phyloP scores from a whole-genome alignment of 2,329 filamentous ascomycete genomes.

The Fusarium nurragi region DNA sequence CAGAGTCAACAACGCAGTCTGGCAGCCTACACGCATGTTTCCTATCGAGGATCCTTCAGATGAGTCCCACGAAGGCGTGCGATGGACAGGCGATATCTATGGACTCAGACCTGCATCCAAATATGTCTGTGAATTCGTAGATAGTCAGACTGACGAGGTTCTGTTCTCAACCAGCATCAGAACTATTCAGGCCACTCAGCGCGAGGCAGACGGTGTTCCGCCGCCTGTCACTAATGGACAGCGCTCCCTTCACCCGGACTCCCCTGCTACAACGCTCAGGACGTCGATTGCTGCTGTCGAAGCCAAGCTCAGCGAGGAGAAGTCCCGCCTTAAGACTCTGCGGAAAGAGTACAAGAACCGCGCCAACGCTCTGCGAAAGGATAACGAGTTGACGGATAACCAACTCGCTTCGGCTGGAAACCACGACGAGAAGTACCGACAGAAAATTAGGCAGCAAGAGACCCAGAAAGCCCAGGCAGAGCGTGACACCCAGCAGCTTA shows the following conservation, averaged over 20 bases:
- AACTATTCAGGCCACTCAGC: slow-evolving; percentile 62
- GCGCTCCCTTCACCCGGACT: slow-evolving; percentile 75
- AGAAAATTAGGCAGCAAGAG: slow-evolving; percentile 78
- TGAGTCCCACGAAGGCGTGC: slow-evolving; percentile 54
- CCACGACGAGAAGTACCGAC: slow-evolving; percentile 78
- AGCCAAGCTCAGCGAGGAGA: slow-evolving; percentile 74
- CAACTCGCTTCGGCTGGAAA: slow-evolving; percentile 75
- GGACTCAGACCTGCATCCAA: slow-evolving; percentile 76
- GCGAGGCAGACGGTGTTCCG: slow-evolving; percentile 45
- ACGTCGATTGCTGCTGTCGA: slow-evolving; percentile 80
- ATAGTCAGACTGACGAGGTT: slow-evolving; percentile 70
- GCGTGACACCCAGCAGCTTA: slow-evolving; percentile 63
- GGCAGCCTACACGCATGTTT: slow-evolving; percentile 80
- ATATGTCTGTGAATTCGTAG: slow-evolving; percentile 82
- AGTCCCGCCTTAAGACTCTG: slow-evolving; percentile 72
- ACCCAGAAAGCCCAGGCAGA: slow-evolving; percentile 75
- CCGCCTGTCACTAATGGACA: slow-evolving; percentile 56
- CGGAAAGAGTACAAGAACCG: slow-evolving; percentile 80
- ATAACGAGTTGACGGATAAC: slow-evolving; percentile 74
- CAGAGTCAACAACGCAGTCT: slow-evolving; percentile 79
- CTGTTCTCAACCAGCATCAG: slow-evolving; percentile 78
- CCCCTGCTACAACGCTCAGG: slow-evolving; percentile 78
- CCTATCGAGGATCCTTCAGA: slow-evolving; percentile 53
- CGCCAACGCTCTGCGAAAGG: slow-evolving; percentile 73
- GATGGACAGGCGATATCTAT: slow-evolving; percentile 78